Base-by-base conservation (phyloP, 257 asterid genomes). In the Solanum phureja region DNA sequence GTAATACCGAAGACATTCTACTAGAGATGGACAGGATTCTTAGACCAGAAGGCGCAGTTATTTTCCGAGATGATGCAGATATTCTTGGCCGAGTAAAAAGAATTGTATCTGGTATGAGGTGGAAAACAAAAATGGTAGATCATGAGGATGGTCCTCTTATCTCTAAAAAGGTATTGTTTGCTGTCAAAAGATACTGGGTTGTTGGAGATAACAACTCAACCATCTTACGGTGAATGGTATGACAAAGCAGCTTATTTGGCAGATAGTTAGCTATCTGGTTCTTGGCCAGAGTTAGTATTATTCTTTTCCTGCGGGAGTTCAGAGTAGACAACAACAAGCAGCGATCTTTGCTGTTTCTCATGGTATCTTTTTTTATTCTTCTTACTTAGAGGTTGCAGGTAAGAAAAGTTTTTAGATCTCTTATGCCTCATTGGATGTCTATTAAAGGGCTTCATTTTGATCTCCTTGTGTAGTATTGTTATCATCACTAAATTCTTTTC, bases 31-130 rank as follows among this genome's bases (percentile, higher is more conserved):
- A 91, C 68, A 79, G 93, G 35, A 90, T 91, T 82, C 87, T 91
- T 64, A 88, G 93, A 42, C 93, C 93, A 40, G 93, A 91, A 90
- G 93, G 93, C 0, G 89, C 92, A 37, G 92, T 91, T 72, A 91
- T 91, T 83, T 86, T 91, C 75, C 91, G 92, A 38, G 93, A 91
- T 84, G 58, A 89, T 69, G 92, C 66, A 24, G 87, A 91, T 27
- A 91, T 79, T 24, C 85, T 91, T 21, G 40, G 73, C 40, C 62
- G 1, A 33, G 34, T 33, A 33, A 33, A 33, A 33, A 33, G 84
- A 46, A 33, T 87, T 21, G 92, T 72, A 34, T 84, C 88, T 2
- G 93, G 92, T 13, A 90, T 92, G 94, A 90, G 91, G 79, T 92
- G 94, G 94, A 87, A 88, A 33, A 83, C 86, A 73, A 89, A 90